Conservation (phyloP, 2,329 filamentous ascomycete species). For the Mycosphaerella sp. region DNA sequence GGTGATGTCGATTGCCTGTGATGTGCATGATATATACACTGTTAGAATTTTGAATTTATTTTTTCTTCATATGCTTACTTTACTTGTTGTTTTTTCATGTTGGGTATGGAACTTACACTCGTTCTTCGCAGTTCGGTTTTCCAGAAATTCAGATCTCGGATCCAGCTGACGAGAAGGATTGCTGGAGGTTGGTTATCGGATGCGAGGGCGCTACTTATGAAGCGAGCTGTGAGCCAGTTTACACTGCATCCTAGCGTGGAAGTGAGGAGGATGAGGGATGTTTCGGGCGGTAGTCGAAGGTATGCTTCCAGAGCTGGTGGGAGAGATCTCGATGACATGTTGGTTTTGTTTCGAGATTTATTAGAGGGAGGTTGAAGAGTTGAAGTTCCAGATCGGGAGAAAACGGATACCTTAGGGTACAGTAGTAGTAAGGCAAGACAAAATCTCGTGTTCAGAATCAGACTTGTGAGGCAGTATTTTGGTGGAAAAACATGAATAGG, state of each 20-base stretch:
- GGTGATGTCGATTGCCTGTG: slow-evolving; percentile 64
- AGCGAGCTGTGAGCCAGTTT: slow-evolving; percentile 53
- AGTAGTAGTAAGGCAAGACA: too few relatives aligned
- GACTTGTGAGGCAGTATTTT: too few relatives aligned
- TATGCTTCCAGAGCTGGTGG: slow-evolving; percentile 62
- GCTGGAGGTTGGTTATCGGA: slow-evolving; percentile 30
- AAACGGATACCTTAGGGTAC: neutral
- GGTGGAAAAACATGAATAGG: too few relatives aligned
- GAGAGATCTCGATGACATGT: slow-evolving; percentile 28
- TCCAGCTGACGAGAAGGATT: slow-evolving; percentile 74
- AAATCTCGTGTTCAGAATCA: too few relatives aligned
- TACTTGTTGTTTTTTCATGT: neutral
- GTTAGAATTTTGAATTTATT: too few relatives aligned
- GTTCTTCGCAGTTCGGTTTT: slow-evolving; percentile 50
- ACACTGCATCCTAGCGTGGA: slow-evolving; percentile 51
- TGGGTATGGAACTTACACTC: slow-evolving; percentile 16
- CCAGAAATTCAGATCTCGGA: slow-evolving; percentile 76
- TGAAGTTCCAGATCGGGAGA: neutral
- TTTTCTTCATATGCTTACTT: neutral
- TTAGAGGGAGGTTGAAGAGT: neutral
- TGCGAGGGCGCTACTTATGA: slow-evolving; percentile 44
- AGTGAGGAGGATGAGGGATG: slow-evolving; percentile 61
- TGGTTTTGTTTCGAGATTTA: neutral
- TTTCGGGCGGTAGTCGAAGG: slow-evolving; percentile 52
- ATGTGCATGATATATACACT: too few relatives aligned